These are phyloP conservation scores for Xylariales sp. DNA, from an alignment of 2,329 filamentous ascomycete genomes.

Conservation along the genomic window DNA sequence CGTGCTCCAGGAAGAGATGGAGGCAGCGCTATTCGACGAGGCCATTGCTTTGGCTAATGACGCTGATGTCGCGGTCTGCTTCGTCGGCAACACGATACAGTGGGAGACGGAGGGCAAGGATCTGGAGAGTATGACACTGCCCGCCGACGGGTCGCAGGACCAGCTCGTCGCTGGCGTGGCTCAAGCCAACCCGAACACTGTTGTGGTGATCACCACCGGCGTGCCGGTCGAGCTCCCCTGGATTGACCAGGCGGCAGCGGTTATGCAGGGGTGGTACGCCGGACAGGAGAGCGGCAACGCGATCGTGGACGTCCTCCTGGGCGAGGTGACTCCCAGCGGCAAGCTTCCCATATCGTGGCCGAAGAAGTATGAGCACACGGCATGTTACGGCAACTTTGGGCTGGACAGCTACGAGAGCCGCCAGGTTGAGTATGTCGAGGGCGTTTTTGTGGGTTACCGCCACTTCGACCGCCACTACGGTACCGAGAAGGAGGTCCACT, in stretches of 20 bases:
- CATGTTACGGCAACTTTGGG: slow-evolving; percentile 48
- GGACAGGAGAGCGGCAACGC: slow-evolving; percentile 81
- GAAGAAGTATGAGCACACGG: slow-evolving; percentile 11
- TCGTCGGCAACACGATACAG: slow-evolving; percentile 5
- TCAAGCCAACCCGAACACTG: slow-evolving; percentile 11
- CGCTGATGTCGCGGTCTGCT: background rate
- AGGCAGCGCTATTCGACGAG: slow-evolving; percentile 1
- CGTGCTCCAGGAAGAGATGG: slow-evolving; percentile 2
- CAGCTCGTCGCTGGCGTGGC: slow-evolving; percentile 11
- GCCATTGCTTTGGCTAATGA: background rate
- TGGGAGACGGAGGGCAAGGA: slow-evolving; percentile 5
- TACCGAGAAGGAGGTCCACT: slow-evolving; percentile 65
- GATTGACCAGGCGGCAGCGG: slow-evolving; percentile 72
- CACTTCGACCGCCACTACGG: slow-evolving; percentile 63
- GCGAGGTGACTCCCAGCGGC: slow-evolving; percentile 26
- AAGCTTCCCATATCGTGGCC: slow-evolving; percentile 23
- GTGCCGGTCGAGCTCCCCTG: slow-evolving; percentile 73
- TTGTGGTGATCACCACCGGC: slow-evolving; percentile 60
- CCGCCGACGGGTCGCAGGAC: slow-evolving; percentile 4
- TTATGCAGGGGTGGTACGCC: slow-evolving; percentile 74
- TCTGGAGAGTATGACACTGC: background rate
- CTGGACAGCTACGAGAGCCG: slow-evolving; percentile 53
- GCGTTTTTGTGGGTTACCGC: slow-evolving; percentile 85
- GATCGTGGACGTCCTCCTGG: slow-evolving; percentile 63
- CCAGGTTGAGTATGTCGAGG: slow-evolving; percentile 77